phyloP scores from a whole-genome alignment of 2,329 filamentous ascomycete genomes.

The Aaosphaeria arxii region DNA sequence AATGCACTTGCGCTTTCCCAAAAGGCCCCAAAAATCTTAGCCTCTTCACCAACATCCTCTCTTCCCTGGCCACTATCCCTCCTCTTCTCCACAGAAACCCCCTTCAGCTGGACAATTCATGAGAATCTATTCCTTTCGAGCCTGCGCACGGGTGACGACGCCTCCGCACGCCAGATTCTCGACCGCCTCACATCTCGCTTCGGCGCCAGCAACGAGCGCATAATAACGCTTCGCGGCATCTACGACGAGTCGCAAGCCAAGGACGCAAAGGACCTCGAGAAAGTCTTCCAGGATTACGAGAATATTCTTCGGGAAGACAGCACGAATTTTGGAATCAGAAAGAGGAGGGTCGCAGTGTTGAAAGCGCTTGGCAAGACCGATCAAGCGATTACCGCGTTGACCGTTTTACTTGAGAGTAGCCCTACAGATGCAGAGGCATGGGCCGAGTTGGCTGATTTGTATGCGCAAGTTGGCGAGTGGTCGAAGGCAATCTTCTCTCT shows the following conservation, averaged over 20 bases:
- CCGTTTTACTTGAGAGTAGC: slow-evolving; percentile 73
- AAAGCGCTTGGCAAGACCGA: slow-evolving; percentile 65
- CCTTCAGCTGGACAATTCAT: slow-evolving; percentile 79
- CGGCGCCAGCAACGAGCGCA: slow-evolving; percentile 76
- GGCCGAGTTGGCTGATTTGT: slow-evolving; percentile 87
- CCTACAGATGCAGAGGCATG: slow-evolving; percentile 92
- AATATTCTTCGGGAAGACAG: slow-evolving; percentile 69
- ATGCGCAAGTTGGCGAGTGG: slow-evolving; percentile 74
- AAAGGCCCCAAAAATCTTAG: slow-evolving; percentile 42
- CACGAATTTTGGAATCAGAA: slow-evolving; percentile 80
- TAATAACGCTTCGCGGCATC: slow-evolving; percentile 79
- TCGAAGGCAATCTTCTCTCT: slow-evolving; percentile 82
- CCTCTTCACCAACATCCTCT: slow-evolving; percentile 36
- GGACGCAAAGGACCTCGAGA: slow-evolving; percentile 62
- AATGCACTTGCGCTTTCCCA: slow-evolving; percentile 47
- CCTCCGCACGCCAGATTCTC: slow-evolving; percentile 71
- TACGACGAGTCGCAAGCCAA: slow-evolving; percentile 79
- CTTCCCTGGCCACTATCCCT: slow-evolving; percentile 53
- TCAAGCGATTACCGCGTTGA: slow-evolving; percentile 74
- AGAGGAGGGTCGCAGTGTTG: slow-evolving; percentile 78
- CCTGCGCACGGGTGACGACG: slow-evolving; percentile 79
- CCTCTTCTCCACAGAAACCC: slow-evolving; percentile 59
- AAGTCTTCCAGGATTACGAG: slow-evolving; percentile 75
- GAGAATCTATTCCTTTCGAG: slow-evolving; percentile 86
- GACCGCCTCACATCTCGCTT: slow-evolving; percentile 77